A percentile compares a stretch with the other conserved stretches of the same genome.
Evolutionary conservation across 73 alveolate species (phyloP).

Genomic region (Stentor coeruleus): DNA sequence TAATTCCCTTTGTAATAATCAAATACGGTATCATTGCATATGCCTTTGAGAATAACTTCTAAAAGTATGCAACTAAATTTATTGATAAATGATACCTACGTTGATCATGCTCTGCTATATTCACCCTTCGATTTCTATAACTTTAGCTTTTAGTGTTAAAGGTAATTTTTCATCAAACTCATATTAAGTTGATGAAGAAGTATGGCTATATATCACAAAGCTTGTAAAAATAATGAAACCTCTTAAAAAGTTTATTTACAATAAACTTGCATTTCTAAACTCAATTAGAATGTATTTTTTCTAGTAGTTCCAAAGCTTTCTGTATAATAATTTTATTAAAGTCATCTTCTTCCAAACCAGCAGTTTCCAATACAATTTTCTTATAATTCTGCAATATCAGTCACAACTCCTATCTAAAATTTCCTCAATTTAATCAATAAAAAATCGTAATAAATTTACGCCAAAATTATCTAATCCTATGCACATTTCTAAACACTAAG

Average conservation of each 20-base stretch:
- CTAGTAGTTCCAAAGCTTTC: constrained; percentile 6
- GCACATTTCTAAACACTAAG: no score
- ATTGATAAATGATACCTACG: neutral
- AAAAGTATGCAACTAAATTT: neutral
- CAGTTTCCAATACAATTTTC: no score
- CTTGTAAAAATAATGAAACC: constrained; percentile 8
- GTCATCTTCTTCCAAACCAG: no score
- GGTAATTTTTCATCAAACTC: neutral
- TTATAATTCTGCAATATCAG: no score
- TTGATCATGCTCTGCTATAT: neutral
- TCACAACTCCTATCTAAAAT: no score
- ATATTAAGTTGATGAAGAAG: constrained; percentile 20
- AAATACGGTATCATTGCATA: neutral
- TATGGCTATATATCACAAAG: constrained; percentile 6
- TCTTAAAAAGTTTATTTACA: neutral
- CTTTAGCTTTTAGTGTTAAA: neutral
- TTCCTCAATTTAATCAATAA: no score
- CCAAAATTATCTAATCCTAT: no score
- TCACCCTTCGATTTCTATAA: neutral
- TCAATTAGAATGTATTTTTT: neutral
- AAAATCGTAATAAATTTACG: no score
- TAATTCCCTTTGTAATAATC: neutral
- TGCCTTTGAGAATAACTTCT: neutral
- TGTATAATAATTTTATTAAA: neutral
- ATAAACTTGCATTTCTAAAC: neutral